Base-by-base conservation (phyloP, 164 flowering plant genomes). In the Annona cherimola region DNA sequence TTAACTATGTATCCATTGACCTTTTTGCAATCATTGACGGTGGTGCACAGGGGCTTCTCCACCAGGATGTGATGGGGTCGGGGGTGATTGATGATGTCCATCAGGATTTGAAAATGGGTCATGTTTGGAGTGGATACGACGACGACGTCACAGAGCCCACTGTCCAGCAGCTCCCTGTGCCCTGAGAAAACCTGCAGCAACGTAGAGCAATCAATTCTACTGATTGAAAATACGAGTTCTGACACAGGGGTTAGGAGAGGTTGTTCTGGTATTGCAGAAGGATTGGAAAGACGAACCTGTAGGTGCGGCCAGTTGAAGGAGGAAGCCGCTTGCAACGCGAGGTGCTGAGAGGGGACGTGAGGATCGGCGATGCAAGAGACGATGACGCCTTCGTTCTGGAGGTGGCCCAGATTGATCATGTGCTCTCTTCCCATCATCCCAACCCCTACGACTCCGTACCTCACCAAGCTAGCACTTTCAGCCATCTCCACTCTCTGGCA, bases 381-480 rank as follows among this genome's bases (percentile, higher is more conserved):
- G 68, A 82, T 76, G 26, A 84, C 91, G 62, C 90, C 92, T 73
- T 91, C 70, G 60, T 54, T 8, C 3, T 80, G 89, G 66, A 94
- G 94, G 81, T 94, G 96, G 73, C 79, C 74, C 7, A 94, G 79
- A 76, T 92, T 94, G 72, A 89, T 75, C 70, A 92, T 87, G 76
- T 94, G 99, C 69, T 94, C 99, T 79, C 97, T 85, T 26, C 99
- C 99, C 99, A 94, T 94, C 97, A 94, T 91, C 60, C 99, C 99
- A 3, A 86, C 97, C 6, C 99, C 99, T 43, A 94, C 77, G 71
- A 94, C 89, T 66, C 99, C 99, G 69, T 94, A 94, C 76, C 81
- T 94, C 74, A 90, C 88, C 44, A 20, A 42, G 6, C 63, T 61
- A 5, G 3, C 72, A 26, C 35, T 26, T 26, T 26, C 35, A 26